Evolutionary conservation across 23 red algal species (phyloP).

Genomic region (Gracilaria vermiculophylla): DNA sequence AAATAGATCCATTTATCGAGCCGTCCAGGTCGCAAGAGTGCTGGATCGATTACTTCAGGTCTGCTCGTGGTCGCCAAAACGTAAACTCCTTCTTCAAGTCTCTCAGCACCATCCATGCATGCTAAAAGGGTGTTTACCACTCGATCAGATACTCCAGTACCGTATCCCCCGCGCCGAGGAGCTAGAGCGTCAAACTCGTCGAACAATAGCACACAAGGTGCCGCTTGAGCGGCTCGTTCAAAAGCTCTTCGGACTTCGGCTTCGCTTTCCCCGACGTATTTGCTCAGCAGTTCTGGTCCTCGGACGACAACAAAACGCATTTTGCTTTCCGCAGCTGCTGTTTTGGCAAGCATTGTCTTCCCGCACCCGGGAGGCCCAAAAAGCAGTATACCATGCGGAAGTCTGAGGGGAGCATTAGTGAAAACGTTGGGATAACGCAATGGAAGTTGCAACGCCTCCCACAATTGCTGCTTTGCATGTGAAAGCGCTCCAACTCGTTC

Average conservation of each 20-base stretch:
- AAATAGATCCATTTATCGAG: slow-evolving; percentile 92
- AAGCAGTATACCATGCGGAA: slow-evolving; percentile 88
- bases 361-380: slow-evolving; percentile 91
- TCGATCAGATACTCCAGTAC: slow-evolving; percentile 74
- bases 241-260: slow-evolving; percentile 79
- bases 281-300: slow-evolving; percentile 81
- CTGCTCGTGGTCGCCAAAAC: slow-evolving; percentile 86
- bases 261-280: slow-evolving; percentile 86
- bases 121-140: slow-evolving; percentile 83
- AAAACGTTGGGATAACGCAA: slow-evolving; percentile 83
- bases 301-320: slow-evolving; percentile 76
- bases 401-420: slow-evolving; percentile 77
- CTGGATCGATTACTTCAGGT: slow-evolving; percentile 89
- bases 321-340: slow-evolving; percentile 77
- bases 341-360: slow-evolving; percentile 87
- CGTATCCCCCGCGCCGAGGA: slow-evolving; percentile 56
- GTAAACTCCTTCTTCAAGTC: slow-evolving; percentile 64
- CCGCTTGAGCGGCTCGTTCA: slow-evolving; percentile 61
- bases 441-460: slow-evolving; percentile 91
- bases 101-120: slow-evolving; percentile 84
- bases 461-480: slow-evolving; percentile 83
- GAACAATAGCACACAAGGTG: slow-evolving; percentile 89
- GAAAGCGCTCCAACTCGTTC: slow-evolving; percentile 81
- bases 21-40: slow-evolving; percentile 84
- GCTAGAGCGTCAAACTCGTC: slow-evolving; percentile 95